Conservation (phyloP, 768 basidiomycete species). For the Tubosaeta brunneosetosa region DNA sequence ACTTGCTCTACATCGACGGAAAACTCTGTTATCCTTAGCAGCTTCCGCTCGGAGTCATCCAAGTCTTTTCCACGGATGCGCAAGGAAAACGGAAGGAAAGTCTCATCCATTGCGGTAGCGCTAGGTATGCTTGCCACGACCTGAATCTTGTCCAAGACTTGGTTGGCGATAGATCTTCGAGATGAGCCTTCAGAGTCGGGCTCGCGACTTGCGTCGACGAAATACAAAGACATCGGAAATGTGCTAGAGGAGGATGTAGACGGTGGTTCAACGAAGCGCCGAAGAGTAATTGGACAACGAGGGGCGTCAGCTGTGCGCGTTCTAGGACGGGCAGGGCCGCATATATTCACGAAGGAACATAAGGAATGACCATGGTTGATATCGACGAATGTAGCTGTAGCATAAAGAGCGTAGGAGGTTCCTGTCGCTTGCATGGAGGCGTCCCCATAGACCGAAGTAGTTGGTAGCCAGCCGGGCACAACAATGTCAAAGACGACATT, state of each 20-base stretch:
- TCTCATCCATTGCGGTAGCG: conserved; percentile 43
- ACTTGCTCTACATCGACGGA: conserved; percentile 55
- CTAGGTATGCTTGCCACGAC: conserved; percentile 62
- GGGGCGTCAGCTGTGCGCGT: conserved; percentile 38
- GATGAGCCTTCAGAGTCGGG: conserved; percentile 10
- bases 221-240: conserved; percentile 37
- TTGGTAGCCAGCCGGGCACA: conserved; percentile 89
- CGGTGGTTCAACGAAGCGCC: conserved; percentile 49
- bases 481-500: conserved; percentile 76
- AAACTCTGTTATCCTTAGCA: conserved; percentile 54
- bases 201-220: conserved; percentile 38
- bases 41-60: conserved; percentile 43
- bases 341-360: conserved; percentile 51
- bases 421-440: conserved; percentile 42
- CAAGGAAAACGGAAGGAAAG: conserved; percentile 49
- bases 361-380: conserved; percentile 39
- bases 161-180: conserved; percentile 40
- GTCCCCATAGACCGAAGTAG: conserved; percentile 46
- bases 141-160: conserved; percentile 58
- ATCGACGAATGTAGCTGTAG: conserved; percentile 55
- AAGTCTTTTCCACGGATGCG: conserved; percentile 57
- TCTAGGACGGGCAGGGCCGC: conserved; percentile 50
- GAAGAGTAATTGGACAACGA: conserved; percentile 41
- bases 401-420: conserved; percentile 62
- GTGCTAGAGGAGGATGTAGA: conserved; percentile 24